phyloP scores from a whole-genome alignment of 805 yeast species.

The Metschnikowia koreensis region DNA sequence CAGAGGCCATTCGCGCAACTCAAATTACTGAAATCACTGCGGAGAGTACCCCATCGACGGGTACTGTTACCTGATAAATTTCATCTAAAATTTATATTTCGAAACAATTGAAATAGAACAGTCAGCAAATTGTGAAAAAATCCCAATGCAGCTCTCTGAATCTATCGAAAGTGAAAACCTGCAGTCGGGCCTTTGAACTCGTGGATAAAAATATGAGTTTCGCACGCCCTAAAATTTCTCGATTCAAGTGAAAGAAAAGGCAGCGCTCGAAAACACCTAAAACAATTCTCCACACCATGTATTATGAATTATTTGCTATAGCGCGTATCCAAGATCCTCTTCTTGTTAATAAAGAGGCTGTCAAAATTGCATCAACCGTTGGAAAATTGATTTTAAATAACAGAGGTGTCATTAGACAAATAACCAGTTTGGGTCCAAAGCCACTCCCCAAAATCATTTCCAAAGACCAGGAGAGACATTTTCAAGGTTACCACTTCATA shows the following conservation, averaged over 20 bases:
- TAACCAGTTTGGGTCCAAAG: constrained; percentile 74
- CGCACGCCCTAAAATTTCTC: constrained; percentile 14
- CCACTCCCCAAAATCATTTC: constrained; percentile 78
- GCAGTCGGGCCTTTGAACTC: not conserved
- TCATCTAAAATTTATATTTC: no score
- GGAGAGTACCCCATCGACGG: no score
- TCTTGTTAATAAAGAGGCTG: constrained; percentile 37
- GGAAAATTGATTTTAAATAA: constrained; percentile 82
- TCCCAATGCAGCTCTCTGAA: no score
- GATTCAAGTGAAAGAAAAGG: not conserved
- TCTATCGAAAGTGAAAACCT: no score
- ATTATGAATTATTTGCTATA: constrained; percentile 86
- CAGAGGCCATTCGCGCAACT: no score
- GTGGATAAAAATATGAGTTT: constrained; percentile 2
- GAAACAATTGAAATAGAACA: no score
- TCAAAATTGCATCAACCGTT: constrained; percentile 54
- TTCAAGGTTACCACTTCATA: constrained; percentile 84
- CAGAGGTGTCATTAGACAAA: constrained; percentile 90
- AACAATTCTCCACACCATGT: constrained; percentile 45
- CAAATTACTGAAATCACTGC: no score
- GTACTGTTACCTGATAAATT: no score
- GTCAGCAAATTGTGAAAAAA: no score
- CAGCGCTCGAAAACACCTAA: not conserved
- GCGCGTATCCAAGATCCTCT: constrained; percentile 71
- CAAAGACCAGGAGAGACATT: constrained; percentile 85